phyloP scores from a whole-genome alignment of 1,284 basidiomycete species.

The Meripilus lineatus region DNA sequence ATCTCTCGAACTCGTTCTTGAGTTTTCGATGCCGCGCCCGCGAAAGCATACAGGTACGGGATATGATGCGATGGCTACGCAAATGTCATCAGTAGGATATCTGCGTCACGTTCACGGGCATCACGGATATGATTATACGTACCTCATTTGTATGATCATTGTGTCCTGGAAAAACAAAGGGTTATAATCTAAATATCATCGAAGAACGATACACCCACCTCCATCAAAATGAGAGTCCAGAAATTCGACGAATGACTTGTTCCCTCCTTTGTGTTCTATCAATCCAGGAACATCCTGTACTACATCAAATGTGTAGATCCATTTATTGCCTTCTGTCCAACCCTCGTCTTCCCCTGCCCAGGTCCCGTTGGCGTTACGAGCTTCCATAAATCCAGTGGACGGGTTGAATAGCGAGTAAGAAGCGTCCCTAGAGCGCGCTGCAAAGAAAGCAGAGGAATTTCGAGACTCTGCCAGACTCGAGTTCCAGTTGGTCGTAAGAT shows the following conservation, averaged over 20 bases:
- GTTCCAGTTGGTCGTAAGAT: too few species aligned
- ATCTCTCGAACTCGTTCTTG: slow-evolving; percentile 70
- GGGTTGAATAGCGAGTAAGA: slow-evolving; percentile 69
- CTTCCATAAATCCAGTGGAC: slow-evolving; percentile 78
- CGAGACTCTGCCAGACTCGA: slow-evolving; percentile 48
- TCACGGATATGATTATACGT: too few species aligned
- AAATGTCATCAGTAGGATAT: not conserved
- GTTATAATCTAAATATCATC: not conserved
- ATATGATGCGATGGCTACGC: slow-evolving; percentile 74
- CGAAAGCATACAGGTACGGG: slow-evolving; percentile 75
- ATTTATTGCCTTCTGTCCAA: slow-evolving; percentile 84
- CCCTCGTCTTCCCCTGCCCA: slow-evolving; percentile 71
- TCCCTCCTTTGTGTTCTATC: slow-evolving; percentile 62
- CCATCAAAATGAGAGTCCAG: slow-evolving; percentile 76
- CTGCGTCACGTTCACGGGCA: too few species aligned
- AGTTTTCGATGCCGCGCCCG: slow-evolving; percentile 63
- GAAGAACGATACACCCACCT: too few species aligned
- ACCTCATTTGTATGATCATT: slow-evolving; percentile 85
- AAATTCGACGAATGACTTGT: slow-evolving; percentile 57
- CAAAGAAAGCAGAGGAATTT: slow-evolving; percentile 47
- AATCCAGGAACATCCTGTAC: slow-evolving; percentile 67
- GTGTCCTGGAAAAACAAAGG: slow-evolving; percentile 45
- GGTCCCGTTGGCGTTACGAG: slow-evolving; percentile 59
- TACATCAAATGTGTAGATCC: slow-evolving; percentile 79
- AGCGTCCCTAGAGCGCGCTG: slow-evolving; percentile 49